A percentile compares a stretch with the other conserved stretches of the same genome.
Conservation (phyloP, 2,329 filamentous ascomycete genomes). For the Setomelanomma holmii region DNA sequence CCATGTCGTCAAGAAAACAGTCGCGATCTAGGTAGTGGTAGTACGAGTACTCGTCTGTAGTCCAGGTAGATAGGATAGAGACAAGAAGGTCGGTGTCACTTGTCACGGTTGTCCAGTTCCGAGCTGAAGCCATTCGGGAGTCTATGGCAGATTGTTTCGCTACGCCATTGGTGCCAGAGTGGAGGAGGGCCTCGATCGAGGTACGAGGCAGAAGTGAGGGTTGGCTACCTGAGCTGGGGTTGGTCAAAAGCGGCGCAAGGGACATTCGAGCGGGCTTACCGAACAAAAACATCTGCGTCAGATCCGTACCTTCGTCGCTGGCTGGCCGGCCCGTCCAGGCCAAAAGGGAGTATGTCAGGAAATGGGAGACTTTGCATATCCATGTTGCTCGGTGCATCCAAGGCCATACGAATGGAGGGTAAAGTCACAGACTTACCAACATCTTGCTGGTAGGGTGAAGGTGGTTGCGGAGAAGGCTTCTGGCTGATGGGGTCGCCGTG, state of each 20-base stretch:
- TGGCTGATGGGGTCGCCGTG: conserved; percentile 20
- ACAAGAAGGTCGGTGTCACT: conserved; percentile 25
- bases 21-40: conserved; percentile 42
- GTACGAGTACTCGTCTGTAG: conserved; percentile 34
- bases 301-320: conserved; percentile 35
- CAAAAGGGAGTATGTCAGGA: conserved; percentile 23
- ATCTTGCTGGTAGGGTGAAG: conserved; percentile 10
- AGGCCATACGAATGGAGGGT: conserved; percentile 37
- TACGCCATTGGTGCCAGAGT: conserved; percentile 11
- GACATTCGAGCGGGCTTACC: conserved; percentile 25
- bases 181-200: conserved; percentile 31
- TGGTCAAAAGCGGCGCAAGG: conserved; percentile 33
- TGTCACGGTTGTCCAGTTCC: conserved; percentile 34
- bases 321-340: conserved; percentile 24
- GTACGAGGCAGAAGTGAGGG: conserved; percentile 19
- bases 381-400: conserved; percentile 26
- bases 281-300: conserved; percentile 33
- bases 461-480: conserved; percentile 7
- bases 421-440: conserved; percentile 25
- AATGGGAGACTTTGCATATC: conserved; percentile 22
- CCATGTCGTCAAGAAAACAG: conserved; percentile 39
- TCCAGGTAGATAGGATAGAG: conserved; percentile 35
- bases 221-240: conserved; percentile 37
- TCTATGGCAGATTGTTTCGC: conserved; percentile 19
- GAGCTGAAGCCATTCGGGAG: conserved; percentile 21